Base-by-base conservation (phyloP, 2,329 filamentous ascomycete genomes). In the Endocalyx cinctus region DNA sequence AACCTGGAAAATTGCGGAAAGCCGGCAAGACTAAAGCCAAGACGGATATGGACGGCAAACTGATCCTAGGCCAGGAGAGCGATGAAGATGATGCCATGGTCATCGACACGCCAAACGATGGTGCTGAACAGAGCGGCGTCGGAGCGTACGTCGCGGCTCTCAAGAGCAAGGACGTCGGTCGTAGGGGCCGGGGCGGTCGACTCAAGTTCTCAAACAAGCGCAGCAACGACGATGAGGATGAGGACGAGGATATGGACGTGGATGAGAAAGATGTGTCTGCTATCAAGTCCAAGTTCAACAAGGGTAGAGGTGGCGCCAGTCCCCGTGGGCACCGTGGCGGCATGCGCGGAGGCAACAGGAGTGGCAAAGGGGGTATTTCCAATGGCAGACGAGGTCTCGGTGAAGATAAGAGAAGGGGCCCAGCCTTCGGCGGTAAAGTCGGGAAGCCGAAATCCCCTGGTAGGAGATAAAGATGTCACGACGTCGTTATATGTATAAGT, bases 21-120 rank as follows among this genome's bases (percentile, higher is more conserved):
- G 69, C 68, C 12, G 43, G 57, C 57, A 56, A 51, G 33, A 74
- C 64, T 26, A 84, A 82, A 59, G 80, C 80, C 33, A 84, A 78
- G 67, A 71, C 71, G 11, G 80, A 92, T 51, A 60, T 82, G 30
- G 86, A 94, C 55, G 87, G 87, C 41, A 92, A 89, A 63, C 74
- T 94, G 26, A 74, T 94, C 45, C 70, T 94, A 33, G 82, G 80
- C 48, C 69, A 72, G 48, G 72, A 74, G 30, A 60, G 60, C 29
- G 67, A 66, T 10, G 68, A 67, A 29, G 68, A 66, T 37, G 68
- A 70, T 15, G 74, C 74, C 47, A 83, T 82, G 74, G 74, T 76
- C 19, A 62, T 86, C 48, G 82, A 88, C 14, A 65, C 64, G 15
- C 59, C 54, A 6, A 54, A 46, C 1, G 65, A 55, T 15, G 62